Percentiles rank a stretch among this genome's conserved stretches.
Evolutionary conservation across 2,329 filamentous ascomycete genomes (phyloP).

Genomic region (Clarireedia paspali): DNA sequence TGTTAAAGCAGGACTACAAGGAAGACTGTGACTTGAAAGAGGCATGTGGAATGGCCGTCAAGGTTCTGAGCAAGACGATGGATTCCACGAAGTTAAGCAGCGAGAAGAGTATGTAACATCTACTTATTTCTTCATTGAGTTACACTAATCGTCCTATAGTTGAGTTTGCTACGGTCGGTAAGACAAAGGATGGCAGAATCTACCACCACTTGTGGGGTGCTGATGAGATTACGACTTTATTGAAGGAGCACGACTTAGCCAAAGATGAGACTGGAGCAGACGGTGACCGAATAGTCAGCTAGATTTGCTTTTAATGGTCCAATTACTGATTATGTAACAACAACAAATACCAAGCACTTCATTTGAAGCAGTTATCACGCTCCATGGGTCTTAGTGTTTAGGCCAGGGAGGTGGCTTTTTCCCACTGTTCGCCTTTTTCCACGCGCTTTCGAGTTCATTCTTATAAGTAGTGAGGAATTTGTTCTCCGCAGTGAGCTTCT

Average conservation of each 20-base stretch:
- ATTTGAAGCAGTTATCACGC: not conserved
- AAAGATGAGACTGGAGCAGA: slow-evolving; percentile 56
- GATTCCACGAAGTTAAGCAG: slow-evolving; percentile 97
- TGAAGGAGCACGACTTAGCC: slow-evolving; percentile 92
- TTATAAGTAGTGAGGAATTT: not conserved
- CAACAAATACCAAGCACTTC: slow-evolving; percentile 13
- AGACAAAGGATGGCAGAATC: slow-evolving; percentile 90
- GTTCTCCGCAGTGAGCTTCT: not conserved
- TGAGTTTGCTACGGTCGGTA: slow-evolving; percentile 96
- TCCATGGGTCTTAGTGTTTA: not conserved
- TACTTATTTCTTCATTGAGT: not conserved
- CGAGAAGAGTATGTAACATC: slow-evolving; percentile 77
- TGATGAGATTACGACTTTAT: slow-evolving; percentile 87
- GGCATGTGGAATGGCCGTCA: slow-evolving; percentile 94
- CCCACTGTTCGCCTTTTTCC: not conserved
- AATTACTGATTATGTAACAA: slow-evolving; percentile 23
- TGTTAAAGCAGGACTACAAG: slow-evolving; percentile 99
- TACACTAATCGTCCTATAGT: slow-evolving; percentile 45
- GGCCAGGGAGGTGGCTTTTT: not conserved
- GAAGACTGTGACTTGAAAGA: slow-evolving; percentile 95
- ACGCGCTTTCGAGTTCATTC: not conserved
- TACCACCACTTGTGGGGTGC: slow-evolving; percentile 97
- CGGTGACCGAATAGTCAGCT: slow-evolving; percentile 27
- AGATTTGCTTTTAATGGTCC: slow-evolving; percentile 13
- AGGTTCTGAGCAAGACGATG: slow-evolving; percentile 99